phyloP scores from a whole-genome alignment of 1,284 basidiomycete genomes.

The Vanrija humicola region DNA sequence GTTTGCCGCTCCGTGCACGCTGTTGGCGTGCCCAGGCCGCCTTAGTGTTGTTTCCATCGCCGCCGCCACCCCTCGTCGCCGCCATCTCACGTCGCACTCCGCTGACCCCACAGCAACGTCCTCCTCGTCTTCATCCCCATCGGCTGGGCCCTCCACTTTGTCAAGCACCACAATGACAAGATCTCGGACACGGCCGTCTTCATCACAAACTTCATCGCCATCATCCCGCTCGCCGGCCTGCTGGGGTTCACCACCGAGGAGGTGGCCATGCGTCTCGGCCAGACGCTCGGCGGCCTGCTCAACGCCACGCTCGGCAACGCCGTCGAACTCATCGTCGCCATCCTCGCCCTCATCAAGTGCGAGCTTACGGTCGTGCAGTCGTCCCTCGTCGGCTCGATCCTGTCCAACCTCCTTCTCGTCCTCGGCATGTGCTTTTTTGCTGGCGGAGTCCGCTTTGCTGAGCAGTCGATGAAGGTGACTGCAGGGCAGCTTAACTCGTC shows the following conservation, averaged over 20 bases:
- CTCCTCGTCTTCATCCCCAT: slow-evolving; percentile 52
- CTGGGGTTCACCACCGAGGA: slow-evolving; percentile 86
- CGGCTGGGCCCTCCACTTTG: slow-evolving; percentile 51
- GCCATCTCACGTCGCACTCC: not conserved
- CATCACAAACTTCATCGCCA: slow-evolving; percentile 46
- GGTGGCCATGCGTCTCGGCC: slow-evolving; percentile 65
- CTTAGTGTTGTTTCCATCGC: no score
- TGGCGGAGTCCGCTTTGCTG: slow-evolving; percentile 47
- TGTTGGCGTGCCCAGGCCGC: not conserved
- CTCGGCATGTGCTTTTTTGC: slow-evolving; percentile 62
- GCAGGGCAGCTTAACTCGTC: slow-evolving; percentile 52
- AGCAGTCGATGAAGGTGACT: slow-evolving; percentile 48
- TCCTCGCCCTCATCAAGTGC: slow-evolving; percentile 46
- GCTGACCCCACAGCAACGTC: slow-evolving; percentile 37
- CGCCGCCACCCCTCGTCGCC: no score
- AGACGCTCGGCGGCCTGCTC: slow-evolving; percentile 77
- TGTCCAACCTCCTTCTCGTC: slow-evolving; percentile 68
- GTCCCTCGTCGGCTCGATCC: slow-evolving; percentile 56
- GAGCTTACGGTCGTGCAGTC: slow-evolving; percentile 55
- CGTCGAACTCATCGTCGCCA: slow-evolving; percentile 48
- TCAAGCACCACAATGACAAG: slow-evolving; percentile 33
- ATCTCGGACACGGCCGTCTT: slow-evolving; percentile 46
- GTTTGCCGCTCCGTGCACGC: no score
- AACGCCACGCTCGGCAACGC: slow-evolving; percentile 74
- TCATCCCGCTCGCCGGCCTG: slow-evolving; percentile 60